Evolutionary conservation across 139 green algal species (phyloP), one percentile per base, ranked within the genome.

Genomic region (Picochlorum sp.): DNA sequence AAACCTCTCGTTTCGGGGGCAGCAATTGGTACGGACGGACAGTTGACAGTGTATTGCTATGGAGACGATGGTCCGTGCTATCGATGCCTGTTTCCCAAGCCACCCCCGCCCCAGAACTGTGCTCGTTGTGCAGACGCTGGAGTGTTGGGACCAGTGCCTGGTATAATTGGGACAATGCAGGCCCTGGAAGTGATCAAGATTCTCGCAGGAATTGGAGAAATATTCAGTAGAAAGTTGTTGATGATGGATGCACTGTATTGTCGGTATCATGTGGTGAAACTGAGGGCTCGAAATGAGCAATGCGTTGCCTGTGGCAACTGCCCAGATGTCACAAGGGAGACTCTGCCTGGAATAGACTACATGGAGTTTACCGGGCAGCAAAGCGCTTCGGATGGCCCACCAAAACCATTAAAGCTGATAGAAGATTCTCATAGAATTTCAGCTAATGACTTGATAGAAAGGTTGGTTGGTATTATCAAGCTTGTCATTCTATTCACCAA

Each of bases 141-240:
- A 0, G 91, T 98, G 57, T 70, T 98, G 50, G 91, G 91, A 0
- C 68, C 79, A 24, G 84, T 96, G 33, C 89, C 89, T 3, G 93
- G 93, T 8, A 67, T 94, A 20, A 94, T 99, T 41, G 93, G 93
- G 35, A 72, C 65, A 9, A 62, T 99, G 64, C 88, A 97, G 77
- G 89, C 93, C 0, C 57, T 96, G 7, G 93, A 99, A 75, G 83
- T 78, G 5, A 72, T 97, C 60, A 98, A 98, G 79, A 50, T 96
- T 18, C 33, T 89, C 22, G 50, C 72, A 24, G 75, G 78, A 0
- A 63, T 89, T 2, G 89, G 89, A 1, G 59, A 82, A 31, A 65
- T 77, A 2, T 36, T 87, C 50, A 61, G 57, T 7, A 59, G 78
- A 49, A 64, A 56, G 52, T 67, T 95, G 65, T 69, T 94, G 53